These are phyloP conservation scores for Dryas alaskensis DNA, from an alignment of 306 rosid species.

Conservation along the genomic window DNA sequence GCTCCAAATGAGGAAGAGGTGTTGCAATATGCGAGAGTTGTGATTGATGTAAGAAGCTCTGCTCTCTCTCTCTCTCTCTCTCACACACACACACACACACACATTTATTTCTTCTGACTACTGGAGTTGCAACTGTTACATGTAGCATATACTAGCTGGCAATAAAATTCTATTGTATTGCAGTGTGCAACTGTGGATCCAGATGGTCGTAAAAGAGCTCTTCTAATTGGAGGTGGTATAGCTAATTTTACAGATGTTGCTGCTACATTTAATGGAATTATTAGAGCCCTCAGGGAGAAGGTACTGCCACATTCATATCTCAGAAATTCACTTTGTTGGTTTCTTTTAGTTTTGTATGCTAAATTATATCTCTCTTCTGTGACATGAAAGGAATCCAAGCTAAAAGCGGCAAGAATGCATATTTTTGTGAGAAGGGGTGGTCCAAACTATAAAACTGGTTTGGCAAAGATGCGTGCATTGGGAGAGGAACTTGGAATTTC, in stretches of 20 bases:
- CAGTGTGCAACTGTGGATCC: conserved; percentile 88
- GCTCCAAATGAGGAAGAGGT: conserved; percentile 96
- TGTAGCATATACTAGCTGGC: not conserved
- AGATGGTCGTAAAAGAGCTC: conserved; percentile 86
- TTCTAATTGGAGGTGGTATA: conserved; percentile 86
- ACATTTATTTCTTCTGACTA: not conserved
- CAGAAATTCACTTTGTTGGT: not conserved
- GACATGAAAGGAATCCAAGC: conserved; percentile 56
- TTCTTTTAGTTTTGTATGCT: not conserved
- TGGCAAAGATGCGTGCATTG: conserved; percentile 67
- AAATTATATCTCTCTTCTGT: not conserved
- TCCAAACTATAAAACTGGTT: conserved; percentile 83
- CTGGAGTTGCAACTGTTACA: not conserved
- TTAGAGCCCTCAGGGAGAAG: conserved; percentile 77
- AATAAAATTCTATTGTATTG: conserved; percentile 1
- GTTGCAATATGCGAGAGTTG: conserved; percentile 84
- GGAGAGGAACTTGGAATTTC: conserved; percentile 82
- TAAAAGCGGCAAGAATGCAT: conserved; percentile 79
- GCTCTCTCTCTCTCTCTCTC: not conserved
- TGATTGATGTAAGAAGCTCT: conserved; percentile 59
- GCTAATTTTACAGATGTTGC: conserved; percentile 93
- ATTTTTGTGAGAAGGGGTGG: conserved; percentile 84
- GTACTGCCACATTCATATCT: conserved; percentile 18
- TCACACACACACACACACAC: not conserved
- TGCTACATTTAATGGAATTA: conserved; percentile 77